phyloP scores from a whole-genome alignment of 306 rosid species.

The Ceratonia siliqua region DNA sequence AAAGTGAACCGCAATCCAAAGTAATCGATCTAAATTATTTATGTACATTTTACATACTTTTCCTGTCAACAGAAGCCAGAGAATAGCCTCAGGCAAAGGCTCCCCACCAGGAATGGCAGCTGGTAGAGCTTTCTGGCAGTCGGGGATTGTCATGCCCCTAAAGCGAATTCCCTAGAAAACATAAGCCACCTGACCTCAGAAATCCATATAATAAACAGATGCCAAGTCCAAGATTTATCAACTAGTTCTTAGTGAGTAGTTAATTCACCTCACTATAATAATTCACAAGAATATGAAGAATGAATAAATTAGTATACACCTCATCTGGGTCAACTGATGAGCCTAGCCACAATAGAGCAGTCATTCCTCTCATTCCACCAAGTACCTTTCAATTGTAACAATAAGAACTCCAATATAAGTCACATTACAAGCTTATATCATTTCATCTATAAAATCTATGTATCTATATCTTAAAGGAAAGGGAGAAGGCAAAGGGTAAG shows the following conservation, averaged over 20 bases:
- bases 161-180: constrained; percentile 83
- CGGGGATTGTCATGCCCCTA: constrained; percentile 82
- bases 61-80: constrained; percentile 93
- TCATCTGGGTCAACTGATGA: constrained; percentile 95
- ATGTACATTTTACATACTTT: constrained; percentile 50
- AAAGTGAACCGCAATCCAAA: constrained; percentile 8
- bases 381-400: constrained; percentile 58
- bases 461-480: too few relatives aligned
- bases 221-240: constrained; percentile 11
- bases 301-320: constrained; percentile 50
- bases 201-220: constrained; percentile 25
- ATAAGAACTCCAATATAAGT: constrained; percentile 30
- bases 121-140: constrained; percentile 82
- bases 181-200: constrained; percentile 32
- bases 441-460: too few relatives aligned
- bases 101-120: constrained; percentile 88
- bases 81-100: constrained; percentile 88
- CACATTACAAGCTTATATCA: constrained; percentile 15
- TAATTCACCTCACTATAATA: not conserved
- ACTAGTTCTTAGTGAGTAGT: not conserved
- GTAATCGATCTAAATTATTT: constrained; percentile 22
- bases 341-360: constrained; percentile 89
- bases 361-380: constrained; percentile 99
- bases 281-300: constrained; percentile 21
- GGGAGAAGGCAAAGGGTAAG: constrained; percentile 2